Conservation (phyloP, 805 yeast genomes). For the Kuraishia piskuri region DNA sequence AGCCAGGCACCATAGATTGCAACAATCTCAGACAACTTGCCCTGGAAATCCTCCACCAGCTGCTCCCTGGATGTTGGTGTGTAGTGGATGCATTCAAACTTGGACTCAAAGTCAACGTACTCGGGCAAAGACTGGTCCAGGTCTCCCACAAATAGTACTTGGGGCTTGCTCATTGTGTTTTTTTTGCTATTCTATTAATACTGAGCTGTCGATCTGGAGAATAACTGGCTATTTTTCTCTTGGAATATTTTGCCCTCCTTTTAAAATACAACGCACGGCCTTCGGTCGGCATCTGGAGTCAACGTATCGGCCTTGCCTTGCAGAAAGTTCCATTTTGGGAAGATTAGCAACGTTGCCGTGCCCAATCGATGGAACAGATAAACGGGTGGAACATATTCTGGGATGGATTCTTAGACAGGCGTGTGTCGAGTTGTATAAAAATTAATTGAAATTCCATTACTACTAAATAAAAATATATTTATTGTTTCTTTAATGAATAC, state of each 20-base stretch:
- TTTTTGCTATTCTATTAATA: no score
- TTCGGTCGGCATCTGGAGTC: neutral
- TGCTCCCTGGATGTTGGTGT: conserved; percentile 31
- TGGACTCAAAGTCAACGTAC: conserved; percentile 31
- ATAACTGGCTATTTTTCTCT: neutral
- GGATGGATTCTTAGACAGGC: neutral
- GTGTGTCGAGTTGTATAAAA: neutral
- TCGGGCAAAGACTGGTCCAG: conserved; percentile 37
- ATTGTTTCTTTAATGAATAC: neutral
- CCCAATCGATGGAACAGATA: neutral
- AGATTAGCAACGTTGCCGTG: neutral
- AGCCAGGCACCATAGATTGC: conserved; percentile 47
- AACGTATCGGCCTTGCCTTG: neutral
- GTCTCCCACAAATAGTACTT: conserved; percentile 43
- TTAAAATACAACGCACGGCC: neutral
- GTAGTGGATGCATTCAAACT: conserved; percentile 31
- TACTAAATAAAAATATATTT: neutral
- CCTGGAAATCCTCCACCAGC: conserved; percentile 28
- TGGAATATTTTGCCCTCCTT: neutral
- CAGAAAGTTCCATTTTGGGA: neutral
- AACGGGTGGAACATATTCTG: neutral
- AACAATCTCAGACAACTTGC: conserved; percentile 26
- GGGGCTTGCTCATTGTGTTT: conserved; percentile 9
- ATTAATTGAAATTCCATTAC: neutral
- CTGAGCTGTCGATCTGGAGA: no score